Evolutionary conservation across 257 asterid genomes (phyloP), one percentile per base, ranked within the genome.

Genomic region (Catharanthus roseus): DNA sequence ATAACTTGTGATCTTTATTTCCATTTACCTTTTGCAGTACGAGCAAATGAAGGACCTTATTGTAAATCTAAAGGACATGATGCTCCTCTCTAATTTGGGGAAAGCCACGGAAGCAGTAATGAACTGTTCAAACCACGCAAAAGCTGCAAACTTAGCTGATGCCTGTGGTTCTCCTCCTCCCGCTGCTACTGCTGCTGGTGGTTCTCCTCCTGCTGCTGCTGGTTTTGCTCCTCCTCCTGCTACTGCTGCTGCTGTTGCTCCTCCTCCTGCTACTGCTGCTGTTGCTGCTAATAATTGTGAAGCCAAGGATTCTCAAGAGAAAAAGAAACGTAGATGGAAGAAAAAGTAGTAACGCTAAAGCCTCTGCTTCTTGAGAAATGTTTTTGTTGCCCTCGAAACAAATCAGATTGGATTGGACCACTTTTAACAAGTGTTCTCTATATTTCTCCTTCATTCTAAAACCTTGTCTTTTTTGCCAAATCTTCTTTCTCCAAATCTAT

Each of bases 21-120:
- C 55, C 6, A 51, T 38, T 70, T 29, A 51, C 44, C 24, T 39
- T 39, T 29, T 55, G 65, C 70, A 86, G 90, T 83, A 81, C 68
- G 88, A 83, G 71, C 73, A 65, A 72, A 66, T 83, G 82, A 80
- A 62, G 57, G 71, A 65, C 24, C 34, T 71, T 10, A 1, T 77
- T 74, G 76, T n/a, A 42, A 42, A 67, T 12, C 15, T 72, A 23
- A 74, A 70, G 83, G 82, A 75, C 21, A 73, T 70, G 73, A 28
- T 74, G 18, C 67, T 70, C 24, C 28, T 81, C 73, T 42, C 84
- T 19, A 34, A 24, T 57, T 28, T 72, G 45, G 75, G 67, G 24
- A 72, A 72, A 44, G 70, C 51, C 34, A 50, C 68, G 1, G 81
- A 70, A 13, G 73, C 58, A 47, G 23, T 66, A 10, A 19, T 74